Conservation (phyloP, 768 basidiomycete species). For the Exidia glandulosa region DNA sequence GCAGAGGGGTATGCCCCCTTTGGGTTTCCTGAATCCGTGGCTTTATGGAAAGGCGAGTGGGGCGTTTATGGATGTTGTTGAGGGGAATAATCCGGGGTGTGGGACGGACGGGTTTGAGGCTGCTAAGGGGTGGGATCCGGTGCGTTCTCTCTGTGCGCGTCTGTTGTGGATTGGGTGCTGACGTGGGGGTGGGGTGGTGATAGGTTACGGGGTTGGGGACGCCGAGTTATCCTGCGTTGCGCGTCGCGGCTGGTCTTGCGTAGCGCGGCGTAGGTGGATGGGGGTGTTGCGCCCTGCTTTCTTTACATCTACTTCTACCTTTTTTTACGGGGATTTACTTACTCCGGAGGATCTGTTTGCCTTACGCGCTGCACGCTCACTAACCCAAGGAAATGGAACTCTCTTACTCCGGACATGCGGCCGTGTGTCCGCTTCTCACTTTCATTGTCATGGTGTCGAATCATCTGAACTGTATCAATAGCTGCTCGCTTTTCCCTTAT, state of each 20-base stretch:
- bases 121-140: conserved; percentile 11
- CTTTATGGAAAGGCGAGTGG: conserved; percentile 14
- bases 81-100: conserved; percentile 12
- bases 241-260: background rate
- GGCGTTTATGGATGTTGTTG: conserved; percentile 9
- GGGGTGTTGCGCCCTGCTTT: too few species aligned
- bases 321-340: too few species aligned
- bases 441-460: too few species aligned
- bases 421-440: too few species aligned
- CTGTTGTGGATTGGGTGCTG: background rate
- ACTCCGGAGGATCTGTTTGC: too few species aligned
- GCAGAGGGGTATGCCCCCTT: conserved; percentile 14
- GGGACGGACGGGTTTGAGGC: conserved; percentile 9
- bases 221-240: background rate
- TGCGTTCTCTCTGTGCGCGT: background rate
- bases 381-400: too few species aligned
- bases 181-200: background rate
- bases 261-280: background rate
- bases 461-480: too few species aligned
- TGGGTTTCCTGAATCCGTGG: conserved; percentile 29
- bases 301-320: too few species aligned
- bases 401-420: too few species aligned
- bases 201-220: background rate
- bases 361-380: too few species aligned
- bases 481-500: too few species aligned